Evolutionary conservation across 2,329 filamentous ascomycete species (phyloP).

Genomic region (Mycogone perniciosa): DNA sequence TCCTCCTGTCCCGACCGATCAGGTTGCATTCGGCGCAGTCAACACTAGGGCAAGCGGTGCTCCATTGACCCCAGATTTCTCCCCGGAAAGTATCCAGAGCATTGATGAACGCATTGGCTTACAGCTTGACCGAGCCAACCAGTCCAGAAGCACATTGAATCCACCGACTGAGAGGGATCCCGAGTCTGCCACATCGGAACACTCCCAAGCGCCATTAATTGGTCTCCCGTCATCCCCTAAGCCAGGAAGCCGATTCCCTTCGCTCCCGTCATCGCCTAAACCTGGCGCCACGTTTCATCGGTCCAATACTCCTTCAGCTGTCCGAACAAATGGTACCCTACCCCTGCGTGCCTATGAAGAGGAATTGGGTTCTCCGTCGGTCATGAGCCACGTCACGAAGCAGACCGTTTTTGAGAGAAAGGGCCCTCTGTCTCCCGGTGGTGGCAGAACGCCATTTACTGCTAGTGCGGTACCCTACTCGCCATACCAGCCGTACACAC

Average conservation of each 20-base stretch:
- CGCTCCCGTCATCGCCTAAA: constrained; percentile 45
- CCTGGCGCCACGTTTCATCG: constrained; percentile 45
- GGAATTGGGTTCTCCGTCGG: constrained; percentile 44
- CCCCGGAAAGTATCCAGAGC: constrained; percentile 37
- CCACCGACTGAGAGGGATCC: constrained; percentile 41
- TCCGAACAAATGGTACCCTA: constrained; percentile 50
- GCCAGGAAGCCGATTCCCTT: constrained; percentile 27
- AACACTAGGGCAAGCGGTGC: constrained; percentile 21
- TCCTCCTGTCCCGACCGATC: constrained; percentile 47
- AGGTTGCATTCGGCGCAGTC: constrained; percentile 29
- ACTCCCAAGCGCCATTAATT: constrained; percentile 44
- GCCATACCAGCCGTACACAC: constrained; percentile 74
- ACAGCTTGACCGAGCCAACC: constrained; percentile 27
- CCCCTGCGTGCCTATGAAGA: constrained; percentile 58
- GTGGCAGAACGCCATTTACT: constrained; percentile 56
- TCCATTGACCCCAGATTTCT: constrained; percentile 28
- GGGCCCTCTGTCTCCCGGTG: constrained; percentile 48
- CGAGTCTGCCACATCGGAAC: constrained; percentile 46
- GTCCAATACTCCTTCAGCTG: constrained; percentile 45
- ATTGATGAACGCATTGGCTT: constrained; percentile 51
- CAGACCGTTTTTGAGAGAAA: constrained; percentile 58
- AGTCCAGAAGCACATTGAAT: constrained; percentile 34
- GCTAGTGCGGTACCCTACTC: constrained; percentile 62
- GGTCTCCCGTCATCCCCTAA: constrained; percentile 43
- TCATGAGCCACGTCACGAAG: constrained; percentile 46